Base-by-base conservation (phyloP, 2,329 filamentous ascomycete species). In the Septoria linicola region DNA sequence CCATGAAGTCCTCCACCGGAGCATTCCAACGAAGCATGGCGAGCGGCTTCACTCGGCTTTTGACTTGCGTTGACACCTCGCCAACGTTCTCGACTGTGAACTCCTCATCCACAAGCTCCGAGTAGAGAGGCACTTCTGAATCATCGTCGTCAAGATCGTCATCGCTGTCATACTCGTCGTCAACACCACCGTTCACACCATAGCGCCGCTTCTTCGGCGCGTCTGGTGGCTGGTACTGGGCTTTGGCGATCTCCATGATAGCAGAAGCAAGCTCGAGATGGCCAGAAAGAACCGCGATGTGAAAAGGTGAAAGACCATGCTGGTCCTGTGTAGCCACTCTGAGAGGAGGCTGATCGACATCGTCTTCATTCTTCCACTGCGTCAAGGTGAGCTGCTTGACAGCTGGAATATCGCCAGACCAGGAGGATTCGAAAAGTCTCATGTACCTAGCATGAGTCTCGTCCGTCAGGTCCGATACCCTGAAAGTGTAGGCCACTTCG, bases 1-100 rank as follows among this genome's bases (percentile, higher is more conserved):
- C 35, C 39, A 51, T 48, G 21, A 55, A 48, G 19, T 49, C 41
- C 10, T 49, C 23, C 34, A 52, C 51, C 7, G 49, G 53, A 32
- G 42, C 54, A 62, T 13, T 1, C 66, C 68, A 74, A 3, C 64
- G 58, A 4, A 90, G 66, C 49, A 87, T 66, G 0, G 67, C 57
- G 1, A 79, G 63, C 1, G 88, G 84, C 30, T 75, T 76, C 7
- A 78, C 70, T 13, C 74, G 70, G 50, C 85, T 87, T 64, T 87
- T 83, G 52, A 89, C 85, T 49, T 85, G 77, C 63, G 80, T 83
- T 0, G 80, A 81, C 3, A 87, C 75, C 57, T 88, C 80, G 10
- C 86, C 86, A 51, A 93, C 77, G 59, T 89, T 82, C 13, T 93
- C 86, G 45, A 92, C 79, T 0, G 88, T 93, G 65, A 87, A 88